Conservation (phyloP, 345 rosid genomes). For the Heritiera littoralis region DNA sequence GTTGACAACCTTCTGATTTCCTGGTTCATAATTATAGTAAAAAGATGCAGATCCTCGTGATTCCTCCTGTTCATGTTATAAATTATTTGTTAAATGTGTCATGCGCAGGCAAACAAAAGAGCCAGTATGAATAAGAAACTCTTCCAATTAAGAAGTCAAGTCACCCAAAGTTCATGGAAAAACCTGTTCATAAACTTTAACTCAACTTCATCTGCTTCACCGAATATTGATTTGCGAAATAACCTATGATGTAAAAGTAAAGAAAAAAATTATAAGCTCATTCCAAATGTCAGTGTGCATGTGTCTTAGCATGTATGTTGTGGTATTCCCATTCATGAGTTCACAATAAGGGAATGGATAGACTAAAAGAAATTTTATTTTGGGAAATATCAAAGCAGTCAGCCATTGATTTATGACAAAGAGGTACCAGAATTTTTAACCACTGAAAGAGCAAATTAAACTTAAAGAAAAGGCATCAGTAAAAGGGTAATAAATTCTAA, state of each 20-base stretch:
- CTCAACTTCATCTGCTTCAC: slow-evolving; percentile 69
- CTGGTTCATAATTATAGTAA: slow-evolving; percentile 59
- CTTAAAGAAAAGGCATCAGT: too few relatives aligned
- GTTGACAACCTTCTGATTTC: slow-evolving; percentile 64
- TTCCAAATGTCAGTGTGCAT: background rate
- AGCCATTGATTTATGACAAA: background rate
- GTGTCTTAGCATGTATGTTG: background rate
- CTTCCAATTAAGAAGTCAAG: background rate
- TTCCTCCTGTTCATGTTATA: slow-evolving; percentile 46
- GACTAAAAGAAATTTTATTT: background rate
- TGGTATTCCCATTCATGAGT: background rate
- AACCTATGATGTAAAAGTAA: slow-evolving; percentile 33
- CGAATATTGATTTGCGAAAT: slow-evolving; percentile 57
- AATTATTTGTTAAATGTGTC: background rate
- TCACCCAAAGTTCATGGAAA: slow-evolving; percentile 11
- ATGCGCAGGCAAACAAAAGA: background rate
- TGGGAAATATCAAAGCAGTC: background rate
- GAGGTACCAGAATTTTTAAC: too few relatives aligned
- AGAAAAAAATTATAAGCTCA: background rate
- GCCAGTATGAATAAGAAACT: background rate
- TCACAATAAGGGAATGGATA: background rate
- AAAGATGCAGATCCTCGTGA: slow-evolving; percentile 53
- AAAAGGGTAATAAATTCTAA: too few relatives aligned
- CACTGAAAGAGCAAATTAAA: too few relatives aligned
- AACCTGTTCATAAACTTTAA: slow-evolving; percentile 76